These are phyloP conservation scores for Coemansia sp. DNA, from an alignment of 192 early-diverging fungal genomes.

Conservation along the genomic window DNA sequence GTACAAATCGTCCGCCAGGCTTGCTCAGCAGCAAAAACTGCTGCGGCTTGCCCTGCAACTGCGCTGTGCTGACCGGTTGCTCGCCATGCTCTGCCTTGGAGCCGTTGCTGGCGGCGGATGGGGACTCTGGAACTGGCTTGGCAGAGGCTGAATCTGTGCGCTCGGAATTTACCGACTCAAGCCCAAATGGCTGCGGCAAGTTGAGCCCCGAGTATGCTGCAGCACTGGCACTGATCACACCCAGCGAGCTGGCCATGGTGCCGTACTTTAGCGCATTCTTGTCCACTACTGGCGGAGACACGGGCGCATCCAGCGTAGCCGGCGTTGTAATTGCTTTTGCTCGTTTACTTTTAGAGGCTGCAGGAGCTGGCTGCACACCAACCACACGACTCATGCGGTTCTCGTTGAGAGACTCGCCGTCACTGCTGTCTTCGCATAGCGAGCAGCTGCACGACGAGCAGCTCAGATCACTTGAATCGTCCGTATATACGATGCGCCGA, in stretches of 20 bases:
- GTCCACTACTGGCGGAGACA: not conserved
- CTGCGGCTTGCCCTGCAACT: slow-evolving; percentile 12
- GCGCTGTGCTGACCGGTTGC: not conserved
- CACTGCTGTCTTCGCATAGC: slow-evolving; percentile 16
- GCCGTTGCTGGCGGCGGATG: not conserved
- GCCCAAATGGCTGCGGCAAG: slow-evolving; percentile 33
- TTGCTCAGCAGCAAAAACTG: slow-evolving; percentile 49
- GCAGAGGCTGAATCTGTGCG: not conserved
- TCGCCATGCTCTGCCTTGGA: not conserved
- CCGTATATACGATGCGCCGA: slow-evolving; percentile 17
- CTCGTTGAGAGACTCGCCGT: not conserved
- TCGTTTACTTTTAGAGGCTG: not conserved
- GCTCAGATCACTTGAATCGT: slow-evolving; percentile 23
- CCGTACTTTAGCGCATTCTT: not conserved
- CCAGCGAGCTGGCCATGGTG: not conserved
- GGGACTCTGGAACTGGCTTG: no score
- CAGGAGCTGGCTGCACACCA: not conserved
- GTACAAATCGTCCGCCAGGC: slow-evolving; percentile 54
- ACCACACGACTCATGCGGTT: not conserved
- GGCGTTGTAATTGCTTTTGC: not conserved
- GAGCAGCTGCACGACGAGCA: slow-evolving; percentile 49
- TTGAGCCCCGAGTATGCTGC: slow-evolving; percentile 13
- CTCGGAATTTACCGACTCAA: slow-evolving; percentile 11
- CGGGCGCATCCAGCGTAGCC: not conserved
- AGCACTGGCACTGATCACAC: not conserved